Percentiles rank a stretch among this genome's conserved stretches.
These are phyloP conservation scores for Citrus reticulata DNA, from an alignment of 345 rosid species.

Conservation along the genomic window DNA sequence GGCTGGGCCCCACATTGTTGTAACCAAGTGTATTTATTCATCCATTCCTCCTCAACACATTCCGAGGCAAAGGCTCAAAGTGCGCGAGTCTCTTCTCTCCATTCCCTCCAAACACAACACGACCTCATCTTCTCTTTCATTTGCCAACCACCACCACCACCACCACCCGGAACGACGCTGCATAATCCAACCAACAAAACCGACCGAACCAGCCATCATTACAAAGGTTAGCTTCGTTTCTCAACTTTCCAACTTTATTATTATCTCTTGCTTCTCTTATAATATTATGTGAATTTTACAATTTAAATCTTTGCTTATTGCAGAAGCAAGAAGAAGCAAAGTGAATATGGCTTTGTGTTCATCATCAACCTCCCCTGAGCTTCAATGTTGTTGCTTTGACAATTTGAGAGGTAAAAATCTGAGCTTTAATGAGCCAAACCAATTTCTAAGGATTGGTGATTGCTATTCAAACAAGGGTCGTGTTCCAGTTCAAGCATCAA, in stretches of 20 bases:
- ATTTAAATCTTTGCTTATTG: background rate
- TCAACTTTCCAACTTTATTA: background rate
- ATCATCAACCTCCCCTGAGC: slow-evolving; percentile 32
- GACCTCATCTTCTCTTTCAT: background rate
- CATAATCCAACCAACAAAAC: background rate
- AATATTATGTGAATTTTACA: background rate
- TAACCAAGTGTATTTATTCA: no score
- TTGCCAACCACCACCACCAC: background rate
- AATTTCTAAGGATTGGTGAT: slow-evolving; percentile 29
- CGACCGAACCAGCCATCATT: background rate
- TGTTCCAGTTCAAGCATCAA: slow-evolving; percentile 24
- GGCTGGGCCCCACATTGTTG: no score
- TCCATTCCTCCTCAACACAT: no score
- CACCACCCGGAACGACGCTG: background rate
- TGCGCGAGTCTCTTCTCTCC: background rate
- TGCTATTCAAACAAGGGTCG: slow-evolving; percentile 14
- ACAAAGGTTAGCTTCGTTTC: background rate
- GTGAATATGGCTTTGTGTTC: slow-evolving; percentile 40
- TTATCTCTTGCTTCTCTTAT: no score
- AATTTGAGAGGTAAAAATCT: slow-evolving; percentile 24
- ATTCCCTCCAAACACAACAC: background rate
- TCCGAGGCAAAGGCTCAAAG: background rate
- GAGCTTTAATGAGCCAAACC: slow-evolving; percentile 20
- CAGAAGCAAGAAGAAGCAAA: background rate
- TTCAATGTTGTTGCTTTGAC: slow-evolving; percentile 33